A percentile compares a stretch with the other conserved stretches of the same genome.
phyloP scores from a whole-genome alignment of 73 alveolate genomes.

The Tetrahymena elliotti region DNA sequence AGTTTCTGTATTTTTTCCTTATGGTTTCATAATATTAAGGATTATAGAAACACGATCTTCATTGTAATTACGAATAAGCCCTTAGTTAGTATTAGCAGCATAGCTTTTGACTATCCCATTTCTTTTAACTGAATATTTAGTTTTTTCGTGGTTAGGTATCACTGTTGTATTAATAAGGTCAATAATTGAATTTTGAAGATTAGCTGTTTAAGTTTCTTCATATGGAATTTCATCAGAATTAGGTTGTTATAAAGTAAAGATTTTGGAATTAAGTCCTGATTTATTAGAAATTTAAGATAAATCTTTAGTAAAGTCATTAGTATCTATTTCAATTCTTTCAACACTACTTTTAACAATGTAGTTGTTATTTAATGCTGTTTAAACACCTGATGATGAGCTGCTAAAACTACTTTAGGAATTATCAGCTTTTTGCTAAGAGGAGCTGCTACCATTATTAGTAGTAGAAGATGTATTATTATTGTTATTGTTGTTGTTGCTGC shows the following conservation, averaged over 20 bases:
- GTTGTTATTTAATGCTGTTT: too few species aligned
- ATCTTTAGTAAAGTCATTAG: neutral
- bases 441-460: neutral
- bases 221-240: neutral
- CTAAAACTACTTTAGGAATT: neutral
- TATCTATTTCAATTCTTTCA: neutral
- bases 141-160: constrained; percentile 29
- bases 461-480: neutral
- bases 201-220: neutral
- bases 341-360: neutral
- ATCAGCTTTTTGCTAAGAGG: neutral
- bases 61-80: constrained; percentile 70
- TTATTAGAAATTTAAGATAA: neutral
- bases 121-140: constrained; percentile 69
- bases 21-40: constrained; percentile 55
- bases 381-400: neutral
- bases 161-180: neutral
- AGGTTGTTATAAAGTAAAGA: neutral
- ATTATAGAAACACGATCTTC: constrained; percentile 77
- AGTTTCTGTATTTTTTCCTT: neutral
- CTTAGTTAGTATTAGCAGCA: constrained; percentile 93
- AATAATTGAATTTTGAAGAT: neutral
- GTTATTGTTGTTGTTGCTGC: neutral
- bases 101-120: constrained; percentile 77
- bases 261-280: neutral